Evolutionary conservation across 331 rosid genomes (phyloP), one percentile per base, ranked within the genome.

Genomic region (Acacia pycnantha): DNA sequence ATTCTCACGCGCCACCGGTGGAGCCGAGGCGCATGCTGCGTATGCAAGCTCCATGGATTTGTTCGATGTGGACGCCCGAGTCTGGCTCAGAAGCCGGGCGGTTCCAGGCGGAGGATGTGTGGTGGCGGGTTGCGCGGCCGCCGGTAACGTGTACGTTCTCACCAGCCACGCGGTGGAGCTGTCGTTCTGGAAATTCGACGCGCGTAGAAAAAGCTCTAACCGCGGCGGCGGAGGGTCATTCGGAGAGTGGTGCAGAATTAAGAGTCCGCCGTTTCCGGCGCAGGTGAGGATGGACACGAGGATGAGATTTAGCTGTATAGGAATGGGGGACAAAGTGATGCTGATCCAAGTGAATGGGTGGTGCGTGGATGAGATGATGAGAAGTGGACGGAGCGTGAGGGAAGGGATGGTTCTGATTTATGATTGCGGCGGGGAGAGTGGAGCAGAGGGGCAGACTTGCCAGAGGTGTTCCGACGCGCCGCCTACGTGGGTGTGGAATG

Each of bases 21-120:
- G 89, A 0, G 65, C 84, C 6, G 94, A 83, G 78, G 85, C 87
- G 0, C 97, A 89, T 26, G 90, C 89, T 0, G 90, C 83, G 0
- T 93, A 93, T 27, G 95, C 95, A 1, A 87, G 95, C 56, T 89
- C 97, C 2, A 91, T 93, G 95, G 97, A 93, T 29, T 84, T 93
- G 90, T 93, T 81, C 73, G 92, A 91, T 21, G 92, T 88, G 78
- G 95, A 84, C 73, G 73, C 88, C 19, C 84, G 89, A 50, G 54
- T 6, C 64, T 93, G 97, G 97, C 83, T 91, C 22, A 81, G 89
- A 56, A 91, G 97, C 77, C 83, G 91, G 9, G 71, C 86, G 0
- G 91, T 93, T 0, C 95, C 97, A 0, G 90, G 90, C 0, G 94
- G 95, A 0, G 97, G 97, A 1, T 93, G 97, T 40, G 90, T 89